Evolutionary conservation across 345 rosid species (phyloP).

Genomic region (Eucalyptus victrix): DNA sequence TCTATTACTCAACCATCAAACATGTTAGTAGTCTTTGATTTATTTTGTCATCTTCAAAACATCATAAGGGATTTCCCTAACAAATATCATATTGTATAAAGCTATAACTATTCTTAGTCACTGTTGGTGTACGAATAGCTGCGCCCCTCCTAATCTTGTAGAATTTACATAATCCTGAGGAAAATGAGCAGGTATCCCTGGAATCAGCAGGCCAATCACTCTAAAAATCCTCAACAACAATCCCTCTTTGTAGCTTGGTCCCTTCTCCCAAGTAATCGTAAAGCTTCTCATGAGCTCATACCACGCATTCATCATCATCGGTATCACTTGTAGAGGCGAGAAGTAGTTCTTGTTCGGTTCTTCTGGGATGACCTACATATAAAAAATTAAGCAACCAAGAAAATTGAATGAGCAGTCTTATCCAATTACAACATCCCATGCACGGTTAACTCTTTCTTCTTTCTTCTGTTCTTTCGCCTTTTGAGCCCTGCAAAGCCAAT

Average conservation of each 20-base stretch:
- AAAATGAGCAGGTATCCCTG: neutral
- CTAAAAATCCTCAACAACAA: neutral
- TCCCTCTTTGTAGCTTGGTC: neutral
- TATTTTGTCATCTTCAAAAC: too few relatives aligned
- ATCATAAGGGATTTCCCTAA: too few relatives aligned
- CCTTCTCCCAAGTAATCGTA: neutral
- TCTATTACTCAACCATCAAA: too few relatives aligned
- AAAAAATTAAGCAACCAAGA: neutral
- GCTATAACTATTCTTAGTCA: neutral
- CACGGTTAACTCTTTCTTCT: neutral
- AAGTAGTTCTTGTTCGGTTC: constrained; percentile 75
- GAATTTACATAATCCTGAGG: neutral
- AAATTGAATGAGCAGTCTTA: neutral
- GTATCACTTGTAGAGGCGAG: constrained; percentile 17
- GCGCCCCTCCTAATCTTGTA: neutral
- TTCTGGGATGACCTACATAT: constrained; percentile 23
- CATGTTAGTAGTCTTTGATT: too few relatives aligned
- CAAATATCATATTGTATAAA: neutral
- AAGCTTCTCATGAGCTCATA: constrained; percentile 59
- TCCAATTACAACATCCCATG: neutral
- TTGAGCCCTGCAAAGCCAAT: neutral
- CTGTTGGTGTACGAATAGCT: neutral
- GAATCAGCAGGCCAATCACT: neutral
- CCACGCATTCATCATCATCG: constrained; percentile 26
- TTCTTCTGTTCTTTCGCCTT: neutral